Base-by-base conservation (phyloP, 306 rosid genomes). In the Leucaena leucocephala region DNA sequence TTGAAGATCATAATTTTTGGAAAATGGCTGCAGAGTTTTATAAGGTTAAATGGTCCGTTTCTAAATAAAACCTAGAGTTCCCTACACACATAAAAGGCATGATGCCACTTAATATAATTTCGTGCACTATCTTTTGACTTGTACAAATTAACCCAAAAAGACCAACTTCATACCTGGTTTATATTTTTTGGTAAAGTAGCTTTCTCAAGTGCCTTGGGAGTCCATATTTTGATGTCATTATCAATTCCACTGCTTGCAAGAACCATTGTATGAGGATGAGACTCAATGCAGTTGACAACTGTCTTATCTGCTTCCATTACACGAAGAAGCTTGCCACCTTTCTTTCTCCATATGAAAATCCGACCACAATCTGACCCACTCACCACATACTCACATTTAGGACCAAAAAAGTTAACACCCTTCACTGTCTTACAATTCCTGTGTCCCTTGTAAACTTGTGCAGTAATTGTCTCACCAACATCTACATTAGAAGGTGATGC, bases 241-340 rank as follows among this genome's bases (percentile, higher is more conserved):
- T 95, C 99, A 76, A 95, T 89, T 80, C 99, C 99, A 33, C 99
- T 88, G 86, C 99, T 95, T 74, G 98, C 99, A 86, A 95, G 97
- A 84, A 83, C 88, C 81, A 90, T 84, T 78, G 90, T 78, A 85
- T 91, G 94, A 78, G 97, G 99, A 87, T 95, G 98, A 82, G 96
- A 81, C 86, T 91, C 98, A 12, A 93, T 90, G 84, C 99, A 95
- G 84, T 95, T 95, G 54, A 95, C 99, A n/a, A 95, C 86, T 71
- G 71, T 43, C 80, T 77, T 82, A 81, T 95, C 99, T 39, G 90
- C 99, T 86, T 93, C 87, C 97, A 95, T 95, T 72, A 95, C 97
- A 76, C 98, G 99, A 78, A 93, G 88, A 46, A 93, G 95, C 85
- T 89, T 84, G 71, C 97, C 97, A 6, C 87, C 91, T 80, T 90